Conservation (phyloP, 176 grass and related monocot genomes). For the Poa annua region DNA sequence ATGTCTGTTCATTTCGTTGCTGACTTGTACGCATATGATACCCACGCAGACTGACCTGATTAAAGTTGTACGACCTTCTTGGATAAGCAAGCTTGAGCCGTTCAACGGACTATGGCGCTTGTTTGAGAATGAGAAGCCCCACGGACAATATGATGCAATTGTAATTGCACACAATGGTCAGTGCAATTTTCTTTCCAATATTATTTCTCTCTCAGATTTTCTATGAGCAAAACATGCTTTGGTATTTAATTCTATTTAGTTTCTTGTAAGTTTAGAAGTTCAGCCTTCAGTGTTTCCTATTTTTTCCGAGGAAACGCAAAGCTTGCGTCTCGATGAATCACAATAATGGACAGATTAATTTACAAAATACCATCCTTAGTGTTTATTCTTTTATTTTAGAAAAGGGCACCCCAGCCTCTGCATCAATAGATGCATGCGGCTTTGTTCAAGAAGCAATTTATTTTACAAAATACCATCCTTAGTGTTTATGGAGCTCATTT, state of each 20-base stretch:
- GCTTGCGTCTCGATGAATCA: too few relatives aligned
- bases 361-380: not conserved
- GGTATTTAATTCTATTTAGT: not conserved
- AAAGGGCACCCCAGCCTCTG: too few relatives aligned
- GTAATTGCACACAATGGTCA: slow-evolving; percentile 95
- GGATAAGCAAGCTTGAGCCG: slow-evolving; percentile 94
- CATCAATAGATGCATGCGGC: too few relatives aligned
- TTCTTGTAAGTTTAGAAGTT: not conserved
- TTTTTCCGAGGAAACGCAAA: too few relatives aligned
- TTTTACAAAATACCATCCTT: not conserved
- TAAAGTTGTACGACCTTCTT: slow-evolving; percentile 69
- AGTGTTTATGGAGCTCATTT: not conserved
- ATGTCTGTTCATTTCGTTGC: slow-evolving; percentile 15
- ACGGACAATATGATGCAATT: slow-evolving; percentile 80
- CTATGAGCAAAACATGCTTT: not conserved
- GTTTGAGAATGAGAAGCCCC: slow-evolving; percentile 77
- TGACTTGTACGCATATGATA: slow-evolving; percentile 25
- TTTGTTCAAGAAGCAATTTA: too few relatives aligned
- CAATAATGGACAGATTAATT: not conserved
- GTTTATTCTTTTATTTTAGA: not conserved
- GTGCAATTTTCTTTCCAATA: not conserved
- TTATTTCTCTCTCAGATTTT: slow-evolving; percentile 26
- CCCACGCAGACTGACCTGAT: slow-evolving; percentile 61
- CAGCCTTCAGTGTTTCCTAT: not conserved
- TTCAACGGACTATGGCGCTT: slow-evolving; percentile 85